Evolutionary conservation across 352 stramenopile genomes (phyloP).

Genomic region (Globisporangium acanthophoron): DNA sequence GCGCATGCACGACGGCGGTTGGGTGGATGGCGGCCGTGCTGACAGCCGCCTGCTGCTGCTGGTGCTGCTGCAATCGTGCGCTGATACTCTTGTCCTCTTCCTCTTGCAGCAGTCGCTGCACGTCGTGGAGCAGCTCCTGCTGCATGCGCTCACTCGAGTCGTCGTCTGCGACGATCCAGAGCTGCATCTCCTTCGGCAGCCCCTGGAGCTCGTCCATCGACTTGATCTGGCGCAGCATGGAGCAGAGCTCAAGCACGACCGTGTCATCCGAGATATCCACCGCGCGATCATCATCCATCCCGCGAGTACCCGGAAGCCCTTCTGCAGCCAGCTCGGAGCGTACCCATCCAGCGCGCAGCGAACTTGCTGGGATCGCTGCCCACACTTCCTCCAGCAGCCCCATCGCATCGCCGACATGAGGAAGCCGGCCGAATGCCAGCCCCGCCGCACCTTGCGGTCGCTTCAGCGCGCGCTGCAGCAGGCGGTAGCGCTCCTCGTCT

Average conservation of each 20-base stretch:
- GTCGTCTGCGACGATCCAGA: conserved; percentile 35
- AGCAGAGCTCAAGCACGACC: conserved; percentile 30
- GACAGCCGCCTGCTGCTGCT: not conserved
- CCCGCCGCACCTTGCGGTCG: conserved; percentile 25
- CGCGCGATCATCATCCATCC: not conserved
- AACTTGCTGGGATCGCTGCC: conserved; percentile 13
- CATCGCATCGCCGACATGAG: conserved; percentile 43
- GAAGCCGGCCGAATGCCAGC: conserved; percentile 27
- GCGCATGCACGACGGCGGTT: not conserved
- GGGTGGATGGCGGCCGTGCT: not conserved
- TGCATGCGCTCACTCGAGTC: conserved; percentile 50
- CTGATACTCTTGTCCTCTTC: conserved; percentile 20
- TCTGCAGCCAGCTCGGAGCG: conserved; percentile 21
- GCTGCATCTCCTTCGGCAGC: conserved; percentile 31
- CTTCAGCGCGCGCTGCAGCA: conserved; percentile 36
- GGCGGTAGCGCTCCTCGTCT: conserved; percentile 33
- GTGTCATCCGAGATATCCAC: conserved; percentile 26
- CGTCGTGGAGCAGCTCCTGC: conserved; percentile 36
- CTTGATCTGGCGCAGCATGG: conserved; percentile 26
- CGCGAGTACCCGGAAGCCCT: not conserved
- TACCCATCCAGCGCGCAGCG: conserved; percentile 29
- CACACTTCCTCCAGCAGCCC: conserved; percentile 36
- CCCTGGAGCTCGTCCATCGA: conserved; percentile 23
- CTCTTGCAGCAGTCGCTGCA: conserved; percentile 35
- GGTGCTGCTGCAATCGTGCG: not conserved